These are phyloP conservation scores for Pseudocercospora fuligena DNA, from an alignment of 2,329 filamentous ascomycete genomes.

Conservation along the genomic window DNA sequence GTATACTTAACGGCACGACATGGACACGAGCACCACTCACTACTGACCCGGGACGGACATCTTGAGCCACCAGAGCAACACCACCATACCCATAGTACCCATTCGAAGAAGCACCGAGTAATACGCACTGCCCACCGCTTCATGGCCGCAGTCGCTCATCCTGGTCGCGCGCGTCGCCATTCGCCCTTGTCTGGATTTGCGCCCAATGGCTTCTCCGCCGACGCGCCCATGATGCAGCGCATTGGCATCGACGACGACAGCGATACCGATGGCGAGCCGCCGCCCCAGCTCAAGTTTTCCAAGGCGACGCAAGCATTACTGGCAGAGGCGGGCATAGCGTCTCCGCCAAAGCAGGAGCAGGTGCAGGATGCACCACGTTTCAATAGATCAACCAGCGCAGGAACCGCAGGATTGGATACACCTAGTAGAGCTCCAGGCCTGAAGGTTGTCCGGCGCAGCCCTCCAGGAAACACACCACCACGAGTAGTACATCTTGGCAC, in stretches of 20 bases:
- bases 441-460: conserved; percentile 43
- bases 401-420: conserved; percentile 39
- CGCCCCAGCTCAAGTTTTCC: conserved; percentile 87
- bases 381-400: conserved; percentile 35
- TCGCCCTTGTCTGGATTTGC: conserved; percentile 54
- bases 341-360: conserved; percentile 55
- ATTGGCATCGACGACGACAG: conserved; percentile 77
- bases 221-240: conserved; percentile 53
- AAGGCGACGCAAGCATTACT: conserved; percentile 88
- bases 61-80: conserved; percentile 29
- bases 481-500: conserved; percentile 41
- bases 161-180: conserved; percentile 46
- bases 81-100: conserved; percentile 21
- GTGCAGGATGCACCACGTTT: conserved; percentile 37
- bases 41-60: conserved; percentile 23
- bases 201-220: conserved; percentile 51
- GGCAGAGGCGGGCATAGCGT: conserved; percentile 62
- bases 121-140: conserved; percentile 34
- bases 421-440: conserved; percentile 43
- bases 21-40: conserved; percentile 32
- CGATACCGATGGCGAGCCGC: conserved; percentile 86
- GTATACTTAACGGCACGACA: conserved; percentile 38
- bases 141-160: conserved; percentile 43
- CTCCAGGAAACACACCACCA: conserved; percentile 42
- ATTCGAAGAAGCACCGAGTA: conserved; percentile 26